Evolutionary conservation across 305 asterid species (phyloP), one percentile per base, ranked within the genome.

Genomic region (Rubia occidens): DNA sequence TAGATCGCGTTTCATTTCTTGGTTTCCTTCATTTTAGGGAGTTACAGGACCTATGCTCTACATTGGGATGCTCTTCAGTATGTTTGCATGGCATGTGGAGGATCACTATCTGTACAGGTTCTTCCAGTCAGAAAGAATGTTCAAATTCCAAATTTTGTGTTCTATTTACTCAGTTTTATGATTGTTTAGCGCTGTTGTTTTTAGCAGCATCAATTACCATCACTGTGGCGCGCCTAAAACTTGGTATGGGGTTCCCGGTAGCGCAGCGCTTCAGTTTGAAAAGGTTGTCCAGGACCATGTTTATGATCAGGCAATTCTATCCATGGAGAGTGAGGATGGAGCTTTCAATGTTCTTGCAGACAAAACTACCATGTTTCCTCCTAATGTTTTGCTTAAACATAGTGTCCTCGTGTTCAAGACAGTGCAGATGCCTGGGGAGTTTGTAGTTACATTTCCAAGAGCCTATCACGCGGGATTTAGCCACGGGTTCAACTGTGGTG

Each of bases 71-170:
- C 77, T 83, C 10, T 83, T 81, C 64, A 83, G 87, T 71, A 79
- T 81, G 87, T 83, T 83, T 64, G 84, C 85, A 0, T 83, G 85
- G 87, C 87, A 83, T 39, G 79, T 83, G 2, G 87, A 83, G 71
- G 87, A 83, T 75, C 85, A 83, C 9, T 75, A 83, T 64, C 69
- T 83, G 5, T 78, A 77, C 71, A 83, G 87, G 87, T 79, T 47
- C 53, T 6, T 64, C 35, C 14, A 60, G 42, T 35, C 10, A 35
- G 11, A 24, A 15, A 47, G 17, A 39, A 14, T 47, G 11, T 35
- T 45, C 32, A 2, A 29, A 29, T 29, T 29, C 32, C 32, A 29
- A 29, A 29, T 29, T 29, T 51, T 51, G 3, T 10, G 11, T 44
- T 49, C 32, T 14, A 45, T 66, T 17, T 47, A 44, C 11, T 37